Evolutionary conservation across 1,139 yeast genomes (phyloP).

Genomic region (Tardiomyces digboiensis): DNA sequence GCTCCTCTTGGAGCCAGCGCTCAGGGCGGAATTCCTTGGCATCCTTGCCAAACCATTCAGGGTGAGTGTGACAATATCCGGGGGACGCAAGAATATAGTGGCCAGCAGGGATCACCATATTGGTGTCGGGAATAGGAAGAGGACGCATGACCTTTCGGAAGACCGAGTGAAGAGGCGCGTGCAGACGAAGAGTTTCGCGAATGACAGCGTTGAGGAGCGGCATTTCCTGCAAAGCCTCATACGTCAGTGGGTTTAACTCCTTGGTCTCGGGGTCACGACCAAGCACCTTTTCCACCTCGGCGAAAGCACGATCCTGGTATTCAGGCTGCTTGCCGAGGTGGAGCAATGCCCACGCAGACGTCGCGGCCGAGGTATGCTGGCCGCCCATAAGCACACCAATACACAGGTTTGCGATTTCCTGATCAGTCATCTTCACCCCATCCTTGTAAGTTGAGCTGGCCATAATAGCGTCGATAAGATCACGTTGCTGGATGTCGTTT

Average conservation of each 20-base stretch:
- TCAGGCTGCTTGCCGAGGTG: slow-evolving; percentile 85
- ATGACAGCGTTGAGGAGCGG: slow-evolving; percentile 73
- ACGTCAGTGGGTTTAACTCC: slow-evolving; percentile 40
- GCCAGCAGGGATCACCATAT: slow-evolving; percentile 78
- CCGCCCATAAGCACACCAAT: slow-evolving; percentile 99
- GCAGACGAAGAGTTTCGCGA: slow-evolving; percentile 91
- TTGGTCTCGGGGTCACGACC: slow-evolving; percentile 39
- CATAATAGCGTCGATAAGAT: slow-evolving; percentile 84
- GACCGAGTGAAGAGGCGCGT: slow-evolving; percentile 92
- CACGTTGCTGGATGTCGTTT: slow-evolving; percentile 75
- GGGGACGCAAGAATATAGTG: slow-evolving; percentile 90
- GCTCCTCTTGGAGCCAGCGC: slow-evolving; percentile 65
- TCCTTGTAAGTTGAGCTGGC: slow-evolving; percentile 79
- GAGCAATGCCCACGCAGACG: slow-evolving; percentile 89
- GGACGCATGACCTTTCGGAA: slow-evolving; percentile 84
- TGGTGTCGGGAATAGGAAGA: slow-evolving; percentile 70
- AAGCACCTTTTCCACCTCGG: slow-evolving; percentile 61
- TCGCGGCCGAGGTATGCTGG: slow-evolving; percentile 95
- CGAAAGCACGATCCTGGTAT: slow-evolving; percentile 66
- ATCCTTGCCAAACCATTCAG: slow-evolving; percentile 61
- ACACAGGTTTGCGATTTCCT: slow-evolving; percentile 85
- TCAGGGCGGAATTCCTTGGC: slow-evolving; percentile 67
- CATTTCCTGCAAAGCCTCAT: slow-evolving; percentile 77
- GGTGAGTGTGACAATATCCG: slow-evolving; percentile 77
- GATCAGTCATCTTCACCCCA: slow-evolving; percentile 89